Evolutionary conservation across 768 basidiomycete species (phyloP), one percentile per base, ranked within the genome.

Genomic region (Rhodocollybia butyracea): DNA sequence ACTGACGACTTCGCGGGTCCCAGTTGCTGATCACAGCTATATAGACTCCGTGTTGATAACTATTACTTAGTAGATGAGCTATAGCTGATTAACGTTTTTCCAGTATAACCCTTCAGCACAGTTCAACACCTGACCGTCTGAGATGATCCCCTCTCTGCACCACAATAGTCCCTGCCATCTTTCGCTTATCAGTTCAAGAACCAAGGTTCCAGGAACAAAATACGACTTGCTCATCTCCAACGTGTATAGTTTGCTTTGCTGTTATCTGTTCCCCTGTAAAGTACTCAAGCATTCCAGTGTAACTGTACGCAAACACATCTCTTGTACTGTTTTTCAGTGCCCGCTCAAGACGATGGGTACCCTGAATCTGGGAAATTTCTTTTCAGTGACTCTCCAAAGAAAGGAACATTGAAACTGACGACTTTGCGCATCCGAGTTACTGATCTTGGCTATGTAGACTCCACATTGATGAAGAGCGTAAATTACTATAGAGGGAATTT

Each of bases 151-250:
- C 19, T 66, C 22, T 55, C 65, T 0, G 89, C 86, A 5, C 88
- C 89, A 11, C 73, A 36, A 63, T 86, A 90, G 61, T 91, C 89
- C 47, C 89, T 91, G 60, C 8, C 21, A 22, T 41, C 30, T 60
- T 40, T 57, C 22, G 13, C 39, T 42, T 30, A 19, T 19, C 8
- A 46, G 19, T 22, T n/a, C n/a, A n/a, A n/a, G n/a, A n/a, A n/a
- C n/a, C n/a, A n/a, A n/a, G n/a, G 13, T 21, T 36, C 5, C 29
- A 8, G 27, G 5, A 12, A 47, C 22, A 24, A 50, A 3, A 45
- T 29, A 17, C n/a, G 40, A 59, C 79, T 59, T 60, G 89, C 90
- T 91, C 89, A 64, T 93, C 90, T 1, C 91, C 91, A 38, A 92
- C 78, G 59, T 93, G 90, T 19, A 91, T 63, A 32, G 77, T 79